A percentile compares a stretch with the other conserved stretches of the same genome.
Evolutionary conservation across 192 early-diverging fungal genomes (phyloP).

Genomic region (Dissophora globulifera): DNA sequence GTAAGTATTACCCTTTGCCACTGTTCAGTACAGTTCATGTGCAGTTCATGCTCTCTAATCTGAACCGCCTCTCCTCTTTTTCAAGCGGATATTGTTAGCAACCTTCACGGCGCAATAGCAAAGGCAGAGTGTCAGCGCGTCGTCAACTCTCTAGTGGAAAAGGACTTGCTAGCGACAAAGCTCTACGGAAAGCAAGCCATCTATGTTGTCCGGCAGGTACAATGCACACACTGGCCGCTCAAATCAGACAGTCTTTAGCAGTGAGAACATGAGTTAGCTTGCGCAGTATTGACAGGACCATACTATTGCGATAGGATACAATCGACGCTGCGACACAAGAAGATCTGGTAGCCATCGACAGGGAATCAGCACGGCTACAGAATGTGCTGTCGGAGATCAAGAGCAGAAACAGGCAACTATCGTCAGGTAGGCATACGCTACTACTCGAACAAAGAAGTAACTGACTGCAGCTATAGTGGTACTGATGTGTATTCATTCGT

Average conservation of each 20-base stretch:
- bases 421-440: slow-evolving; percentile 39
- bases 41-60: too few relatives aligned
- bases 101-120: slow-evolving; percentile 53
- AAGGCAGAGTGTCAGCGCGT: slow-evolving; percentile 55
- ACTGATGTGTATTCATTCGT: not conserved
- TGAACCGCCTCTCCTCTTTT: not conserved
- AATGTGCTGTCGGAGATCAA: slow-evolving; percentile 60
- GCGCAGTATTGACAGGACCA: too few relatives aligned
- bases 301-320: slow-evolving; percentile 40
- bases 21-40: too few relatives aligned
- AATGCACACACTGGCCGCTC: too few relatives aligned
- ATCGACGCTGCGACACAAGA: slow-evolving; percentile 50
- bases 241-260: too few relatives aligned
- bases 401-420: slow-evolving; percentile 62
- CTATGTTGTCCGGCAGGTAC: slow-evolving; percentile 59
- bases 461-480: too few relatives aligned
- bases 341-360: slow-evolving; percentile 64
- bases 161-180: slow-evolving; percentile 48
- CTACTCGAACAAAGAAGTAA: too few relatives aligned
- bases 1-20: too few relatives aligned
- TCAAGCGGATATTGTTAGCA: slow-evolving; percentile 58
- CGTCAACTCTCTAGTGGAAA: slow-evolving; percentile 43
- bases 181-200: slow-evolving; percentile 58
- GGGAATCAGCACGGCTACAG: slow-evolving; percentile 65
- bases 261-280: too few relatives aligned